Base-by-base conservation (phyloP, 352 stramenopile genomes). In the Phytopythium helicoides region DNA sequence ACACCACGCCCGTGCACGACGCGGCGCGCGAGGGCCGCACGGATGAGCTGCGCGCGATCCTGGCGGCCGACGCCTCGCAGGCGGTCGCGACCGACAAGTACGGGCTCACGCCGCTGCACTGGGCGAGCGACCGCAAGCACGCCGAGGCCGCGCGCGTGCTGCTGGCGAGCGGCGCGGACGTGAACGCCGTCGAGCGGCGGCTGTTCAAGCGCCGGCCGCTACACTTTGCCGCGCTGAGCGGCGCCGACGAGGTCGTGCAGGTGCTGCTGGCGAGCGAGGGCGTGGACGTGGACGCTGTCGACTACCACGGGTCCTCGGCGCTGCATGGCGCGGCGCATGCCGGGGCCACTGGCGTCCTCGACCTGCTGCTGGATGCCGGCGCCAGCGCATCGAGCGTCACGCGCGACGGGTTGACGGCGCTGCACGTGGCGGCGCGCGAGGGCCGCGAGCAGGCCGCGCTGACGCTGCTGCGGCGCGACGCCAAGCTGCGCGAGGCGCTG, bases 121-220 rank as follows among this genome's bases (percentile, higher is more conserved):
- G 81, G 81, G 74, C 78, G 10, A 76, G 74, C 25, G 81, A 92
- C 26, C 67, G 75, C 21, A 76, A 70, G 10, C 54, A 88, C n/a
- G 47, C 46, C 1, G 60, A 33, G 3, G 52, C 60, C 6, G 63
- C 60, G 6, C 26, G 46, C 18, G 55, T 76, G 21, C 59, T 92
- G 26, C 51, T 92, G 3, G 55, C 54, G 18, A 19, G 57, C 35
- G 68, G 73, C 8, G 70, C 68, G 5, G 67, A 89, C 45, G 69
- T 66, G 3, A 68, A 88, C 38, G 71, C 54, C 12, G 56, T 89
- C 31, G 81, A 92, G 59, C 71, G 68, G 50, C 76, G 78, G 3
- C 66, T 87, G 44, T 92, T 92, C 58, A 80, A 76, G 42, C 78
- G 81, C 25, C 77, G 64, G 11, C 72, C 81, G 45, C 64, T 92